Base-by-base conservation (phyloP, 2,329 filamentous ascomycete species). In the Emmonsiellopsis sp. region DNA sequence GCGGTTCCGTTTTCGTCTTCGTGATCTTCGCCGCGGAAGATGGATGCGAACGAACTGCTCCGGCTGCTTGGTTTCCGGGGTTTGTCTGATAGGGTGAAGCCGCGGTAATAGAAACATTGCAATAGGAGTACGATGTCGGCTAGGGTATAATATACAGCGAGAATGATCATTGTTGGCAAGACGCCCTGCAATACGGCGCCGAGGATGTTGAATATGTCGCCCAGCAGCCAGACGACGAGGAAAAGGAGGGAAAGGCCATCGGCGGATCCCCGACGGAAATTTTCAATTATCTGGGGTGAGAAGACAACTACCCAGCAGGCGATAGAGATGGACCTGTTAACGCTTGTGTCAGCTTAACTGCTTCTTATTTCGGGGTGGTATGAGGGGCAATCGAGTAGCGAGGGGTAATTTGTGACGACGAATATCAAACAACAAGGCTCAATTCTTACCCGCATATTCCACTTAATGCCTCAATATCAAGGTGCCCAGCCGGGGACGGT, bases 261-360 rank as follows among this genome's bases (percentile, higher is more conserved):
- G 54, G 90, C 89, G 41, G 87, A 94, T 60, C 82, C 76, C 53
- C 90, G 82, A 58, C 84, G 85, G 73, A 95, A 96, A 67, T 96
- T 96, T 66, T 95, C 89, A 62, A 95, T 85, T 62, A 98, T 96
- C 63, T 98, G 93, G 2, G 93, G 93, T 0, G 89, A 93, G 74
- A 96, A 98, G 54, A 98, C 93, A 37, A 97, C 89, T 54, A 97
- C 87, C 93, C 93, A 96, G 68, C 91, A 96, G 50, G 91, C 91
- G 67, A 98, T 96, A 45, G 89, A 95, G 61, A 98, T 91, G 7
- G 91, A 95, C 37, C 91, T 89, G 55, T 46, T 9, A 35, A 15
- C 45, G 30, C 42, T 42, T 41, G 46, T 34, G 6, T 26, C 31
- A 11, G 2, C 40, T 9, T 37, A 40, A 16, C 2, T 8, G 63